Evolutionary conservation across 2,329 filamentous ascomycete species (phyloP).

Genomic region (Clonostachys solani): DNA sequence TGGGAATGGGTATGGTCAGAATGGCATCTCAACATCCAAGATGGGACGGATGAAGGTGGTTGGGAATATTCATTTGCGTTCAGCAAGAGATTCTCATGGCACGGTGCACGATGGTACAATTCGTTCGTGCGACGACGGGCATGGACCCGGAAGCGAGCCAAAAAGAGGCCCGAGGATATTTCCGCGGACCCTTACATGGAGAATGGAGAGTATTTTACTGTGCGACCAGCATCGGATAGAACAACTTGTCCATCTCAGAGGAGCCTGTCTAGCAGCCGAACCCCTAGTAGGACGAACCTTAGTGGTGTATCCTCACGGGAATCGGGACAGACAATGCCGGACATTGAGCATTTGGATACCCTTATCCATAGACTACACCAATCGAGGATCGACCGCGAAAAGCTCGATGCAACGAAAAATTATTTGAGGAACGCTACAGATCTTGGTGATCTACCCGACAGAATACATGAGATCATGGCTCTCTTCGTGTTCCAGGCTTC

Average conservation of each 20-base stretch:
- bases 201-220: conserved; percentile 75
- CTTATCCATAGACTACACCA: conserved; percentile 65
- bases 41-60: conserved; percentile 76
- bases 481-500: conserved; percentile 88
- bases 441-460: conserved; percentile 66
- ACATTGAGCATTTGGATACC: conserved; percentile 59
- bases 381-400: conserved; percentile 84
- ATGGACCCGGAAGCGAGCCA: conserved; percentile 80
- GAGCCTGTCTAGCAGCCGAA: conserved; percentile 24
- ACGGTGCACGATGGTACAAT: conserved; percentile 87
- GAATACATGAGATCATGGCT: conserved; percentile 82
- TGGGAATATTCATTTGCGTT: conserved; percentile 98
- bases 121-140: conserved; percentile 88
- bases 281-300: conserved; percentile 29
- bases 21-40: conserved; percentile 66
- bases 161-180: conserved; percentile 42
- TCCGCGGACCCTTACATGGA: conserved; percentile 59
- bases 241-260: conserved; percentile 15
- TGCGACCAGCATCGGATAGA: conserved; percentile 50
- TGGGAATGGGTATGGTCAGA: conserved; percentile 84
- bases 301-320: conserved; percentile 28
- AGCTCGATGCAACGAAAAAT: conserved; percentile 75
- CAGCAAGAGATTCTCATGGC: conserved; percentile 71
- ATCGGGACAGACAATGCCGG: conserved; percentile 49
- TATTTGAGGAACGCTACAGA: conserved; percentile 81